Base-by-base conservation (phyloP, 148 eudicot genomes). In the Camellia granthamiana region DNA sequence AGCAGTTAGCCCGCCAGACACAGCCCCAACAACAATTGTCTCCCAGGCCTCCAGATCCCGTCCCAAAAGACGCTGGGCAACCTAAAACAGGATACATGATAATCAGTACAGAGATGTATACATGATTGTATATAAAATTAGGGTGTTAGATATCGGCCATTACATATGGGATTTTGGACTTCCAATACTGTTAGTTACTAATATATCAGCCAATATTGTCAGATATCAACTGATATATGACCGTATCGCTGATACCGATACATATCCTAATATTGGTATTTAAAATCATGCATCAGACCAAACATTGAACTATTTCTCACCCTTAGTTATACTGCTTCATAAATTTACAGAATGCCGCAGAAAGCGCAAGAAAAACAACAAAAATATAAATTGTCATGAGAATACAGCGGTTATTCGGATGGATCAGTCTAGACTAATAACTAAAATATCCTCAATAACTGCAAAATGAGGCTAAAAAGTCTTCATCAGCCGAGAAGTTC, bases 11-110 rank as follows among this genome's bases (percentile, higher is more conserved):
- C 98, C 98, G 42, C 98, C 98, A 1, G 98, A 95, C 76, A 95
- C 42, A 5, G 98, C 98, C 83, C 98, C 98, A n/a, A 95, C 94
- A 5, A 90, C 81, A 11, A 95, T 90, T 8, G 97, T 95, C 84
- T 95, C 98, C 98, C 98, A 95, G 19, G 98, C 88, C 80, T 95
- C 94, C 62, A 95, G 91, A 70, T 95, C 98, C 54, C 98, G 90
- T 13, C 87, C 87, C 60, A 95, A 80, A 44, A 95, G 81, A 78
- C 83, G 90, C 79, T 93, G 98, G 79, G 85, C 90, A 68, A 84
- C 92, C 98, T 95, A 79, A 79, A 18, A 59, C 49, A 77, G 51
- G 60, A 60, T 14, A 54, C 23, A 52, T 7, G 63, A 46, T 15
- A 8, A 54, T 62, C 55, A n/a, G 47, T 9, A 18, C 1, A 15